A percentile compares a stretch with the other conserved stretches of the same genome.
Evolutionary conservation across 148 eudicot species (phyloP).

Genomic region (Cornus florida): DNA sequence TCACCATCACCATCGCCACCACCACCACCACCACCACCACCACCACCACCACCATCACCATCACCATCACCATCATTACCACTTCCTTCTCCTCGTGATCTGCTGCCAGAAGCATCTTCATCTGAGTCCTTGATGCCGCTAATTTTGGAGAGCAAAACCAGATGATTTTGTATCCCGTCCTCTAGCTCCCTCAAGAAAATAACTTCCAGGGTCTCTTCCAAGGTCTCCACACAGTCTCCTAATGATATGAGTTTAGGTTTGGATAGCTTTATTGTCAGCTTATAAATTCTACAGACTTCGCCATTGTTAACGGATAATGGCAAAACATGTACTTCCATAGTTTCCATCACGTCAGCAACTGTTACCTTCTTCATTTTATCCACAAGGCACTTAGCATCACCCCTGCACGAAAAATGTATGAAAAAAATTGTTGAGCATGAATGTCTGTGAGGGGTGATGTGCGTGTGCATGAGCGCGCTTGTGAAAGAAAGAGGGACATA

Average conservation of each 20-base stretch:
- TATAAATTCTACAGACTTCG: conserved; percentile 50
- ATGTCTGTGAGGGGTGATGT: background rate
- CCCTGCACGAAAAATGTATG: conserved; percentile 38
- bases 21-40: too few relatives aligned
- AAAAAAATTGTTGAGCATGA: background rate
- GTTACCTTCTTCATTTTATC: conserved; percentile 63
- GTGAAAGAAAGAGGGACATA: background rate
- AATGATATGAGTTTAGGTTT: conserved; percentile 52
- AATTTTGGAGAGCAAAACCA: conserved; percentile 59
- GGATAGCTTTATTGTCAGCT: conserved; percentile 67
- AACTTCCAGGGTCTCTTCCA: conserved; percentile 41
- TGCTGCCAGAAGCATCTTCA: conserved; percentile 30
- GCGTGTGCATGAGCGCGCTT: too few relatives aligned
- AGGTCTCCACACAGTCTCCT: conserved; percentile 53
- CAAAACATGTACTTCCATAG: conserved; percentile 61
- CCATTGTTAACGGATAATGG: conserved; percentile 38
- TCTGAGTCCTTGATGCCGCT: conserved; percentile 59
- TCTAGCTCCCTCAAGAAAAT: conserved; percentile 53
- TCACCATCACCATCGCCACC: conserved; percentile 39
- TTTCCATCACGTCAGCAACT: conserved; percentile 75
- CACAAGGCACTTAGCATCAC: conserved; percentile 72
- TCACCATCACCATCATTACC: too few relatives aligned
- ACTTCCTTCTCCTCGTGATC: conserved; percentile 17
- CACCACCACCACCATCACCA: background rate
- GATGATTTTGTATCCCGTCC: conserved; percentile 68